phyloP scores from a whole-genome alignment of 148 eudicot species.

The Talinum fruticosum region DNA sequence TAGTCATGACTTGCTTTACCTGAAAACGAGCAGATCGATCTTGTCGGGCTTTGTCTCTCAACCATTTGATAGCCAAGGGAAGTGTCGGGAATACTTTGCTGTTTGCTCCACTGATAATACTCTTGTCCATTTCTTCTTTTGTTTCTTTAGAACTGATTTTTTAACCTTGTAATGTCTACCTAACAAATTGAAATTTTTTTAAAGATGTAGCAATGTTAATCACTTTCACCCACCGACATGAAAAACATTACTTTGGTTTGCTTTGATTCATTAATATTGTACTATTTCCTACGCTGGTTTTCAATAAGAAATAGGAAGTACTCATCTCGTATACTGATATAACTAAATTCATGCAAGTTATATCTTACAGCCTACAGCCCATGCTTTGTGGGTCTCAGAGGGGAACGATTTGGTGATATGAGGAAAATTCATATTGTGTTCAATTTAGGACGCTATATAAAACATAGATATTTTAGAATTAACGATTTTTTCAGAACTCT shows the following conservation, averaged over 20 bases:
- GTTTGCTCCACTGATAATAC: slow-evolving; percentile 39
- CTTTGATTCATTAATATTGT: neutral
- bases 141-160: slow-evolving; percentile 34
- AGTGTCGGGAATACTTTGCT: slow-evolving; percentile 87
- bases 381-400: no score
- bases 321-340: neutral
- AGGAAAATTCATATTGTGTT: neutral
- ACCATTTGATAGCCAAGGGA: slow-evolving; percentile 89
- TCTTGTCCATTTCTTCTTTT: slow-evolving; percentile 40
- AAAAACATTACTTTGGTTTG: neutral
- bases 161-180: slow-evolving; percentile 43
- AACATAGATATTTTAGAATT: neutral
- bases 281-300: neutral
- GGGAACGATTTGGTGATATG: neutral
- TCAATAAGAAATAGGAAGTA: no score
- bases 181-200: slow-evolving; percentile 17
- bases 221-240: no score
- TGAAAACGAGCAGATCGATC: slow-evolving; percentile 69
- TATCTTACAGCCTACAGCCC: no score
- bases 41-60: slow-evolving; percentile 61
- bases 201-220: no score
- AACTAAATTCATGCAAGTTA: no score
- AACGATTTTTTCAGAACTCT: no score
- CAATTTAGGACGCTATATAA: neutral
- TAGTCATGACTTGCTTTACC: slow-evolving; percentile 35